Base-by-base conservation (phyloP, 140 eudicot genomes). In the Senecio squalidus region DNA sequence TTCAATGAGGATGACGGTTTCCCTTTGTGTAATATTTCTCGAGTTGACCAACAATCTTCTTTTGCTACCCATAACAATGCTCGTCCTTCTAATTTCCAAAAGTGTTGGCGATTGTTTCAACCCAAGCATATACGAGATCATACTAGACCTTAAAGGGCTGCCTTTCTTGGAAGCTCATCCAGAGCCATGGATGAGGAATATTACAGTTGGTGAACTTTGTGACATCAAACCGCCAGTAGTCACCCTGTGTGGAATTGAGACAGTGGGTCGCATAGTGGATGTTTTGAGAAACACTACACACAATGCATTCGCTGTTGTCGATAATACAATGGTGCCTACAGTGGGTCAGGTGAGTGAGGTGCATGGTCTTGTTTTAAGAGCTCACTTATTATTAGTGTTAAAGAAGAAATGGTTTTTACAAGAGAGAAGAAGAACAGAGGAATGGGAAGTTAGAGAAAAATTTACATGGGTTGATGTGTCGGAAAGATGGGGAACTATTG, bases 1-100 rank as follows among this genome's bases (percentile, higher is more conserved):
- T 33, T 92, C 98, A 16, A 92, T 92, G 98, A 79, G 98, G 54
- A 92, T 87, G 96, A 92, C 98, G 0, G 98, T 92, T 70, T 92
- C 98, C 11, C 83, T 92, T 14, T 87, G 98, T 41, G 98, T 92
- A 9, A 92, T 92, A 52, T 87, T 92, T 65, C 89, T 92, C 0
- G 98, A 92, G 51, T 89, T 92, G 60, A 92, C 96, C 61, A 92
- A 92, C 68, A 92, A 92, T 71, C 96, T 92, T 9, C 85, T 87
- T 61, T 64, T 92, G 49, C 83, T 92, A 38, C 96, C 96, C 10
- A 84, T 87, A 4, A 87, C 95, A 53, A 92, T 92, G 98, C 78
- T 92, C 0, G 96, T 87, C 48, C 89, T 92, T 27, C 78, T 92
- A 6, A 87, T 92, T 16, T 78, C 98, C 20, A 92, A 92, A 70